These are phyloP conservation scores for Plasmopara viticola DNA, from an alignment of 352 stramenopile genomes.

Conservation along the genomic window DNA sequence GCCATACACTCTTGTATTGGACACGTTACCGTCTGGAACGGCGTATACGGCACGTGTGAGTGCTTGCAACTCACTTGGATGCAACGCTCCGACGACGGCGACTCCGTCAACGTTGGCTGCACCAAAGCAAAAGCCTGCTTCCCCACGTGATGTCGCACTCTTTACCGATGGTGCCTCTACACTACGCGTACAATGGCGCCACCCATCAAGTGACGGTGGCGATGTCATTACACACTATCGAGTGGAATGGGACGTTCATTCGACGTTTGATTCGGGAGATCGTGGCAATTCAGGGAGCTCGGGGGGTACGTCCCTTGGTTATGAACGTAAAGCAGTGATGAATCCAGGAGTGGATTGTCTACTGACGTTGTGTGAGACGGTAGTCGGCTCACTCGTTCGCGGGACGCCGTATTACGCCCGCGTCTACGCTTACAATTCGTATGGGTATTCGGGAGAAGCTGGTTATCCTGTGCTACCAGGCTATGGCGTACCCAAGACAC, in stretches of 20 bases:
- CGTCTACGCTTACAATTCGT: constrained; percentile 89
- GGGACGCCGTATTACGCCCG: constrained; percentile 87
- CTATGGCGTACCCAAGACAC: constrained; percentile 73
- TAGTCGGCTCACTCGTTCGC: constrained; percentile 72
- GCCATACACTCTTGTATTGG: constrained; percentile 19
- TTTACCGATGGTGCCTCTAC: constrained; percentile 67
- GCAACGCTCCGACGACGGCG: constrained; percentile 68
- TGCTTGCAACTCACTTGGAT: constrained; percentile 87
- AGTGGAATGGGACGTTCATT: constrained; percentile 90
- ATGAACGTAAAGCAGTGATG: constrained; percentile 60
- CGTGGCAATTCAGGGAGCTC: constrained; percentile 17
- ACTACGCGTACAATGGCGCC: constrained; percentile 83
- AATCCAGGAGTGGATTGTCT: constrained; percentile 72
- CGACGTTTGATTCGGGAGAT: constrained; percentile 79
- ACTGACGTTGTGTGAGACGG: constrained; percentile 67
- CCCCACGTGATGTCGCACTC: constrained; percentile 69
- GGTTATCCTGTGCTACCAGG: constrained; percentile 52
- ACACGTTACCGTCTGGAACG: constrained; percentile 56
- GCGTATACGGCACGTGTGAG: constrained; percentile 86
- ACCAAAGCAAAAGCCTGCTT: constrained; percentile 81
- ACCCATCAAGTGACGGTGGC: constrained; percentile 88
- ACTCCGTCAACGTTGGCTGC: constrained; percentile 69
- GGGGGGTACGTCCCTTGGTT: constrained; percentile 68
- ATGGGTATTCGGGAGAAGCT: constrained; percentile 79
- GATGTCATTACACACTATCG: constrained; percentile 91